Evolutionary conservation across 1,284 basidiomycete species (phyloP).

Genomic region (Tilletia indica): DNA sequence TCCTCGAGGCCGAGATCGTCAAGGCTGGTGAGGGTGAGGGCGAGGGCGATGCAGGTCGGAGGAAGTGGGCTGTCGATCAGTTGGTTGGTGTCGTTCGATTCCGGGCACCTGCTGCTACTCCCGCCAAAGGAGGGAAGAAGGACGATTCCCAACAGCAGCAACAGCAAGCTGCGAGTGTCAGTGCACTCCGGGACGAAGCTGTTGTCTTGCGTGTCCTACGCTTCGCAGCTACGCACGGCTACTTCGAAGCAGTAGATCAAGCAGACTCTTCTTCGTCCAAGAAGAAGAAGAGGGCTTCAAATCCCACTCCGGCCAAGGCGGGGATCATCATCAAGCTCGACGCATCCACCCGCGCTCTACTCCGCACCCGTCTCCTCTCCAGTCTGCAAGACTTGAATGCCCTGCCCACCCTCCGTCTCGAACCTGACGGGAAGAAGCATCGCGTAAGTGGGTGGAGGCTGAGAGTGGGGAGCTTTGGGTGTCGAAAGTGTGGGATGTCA

Average conservation of each 20-base stretch:
- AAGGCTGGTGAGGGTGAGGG: slow-evolving; percentile 25
- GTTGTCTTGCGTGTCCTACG: slow-evolving; percentile 75
- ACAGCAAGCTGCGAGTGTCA: slow-evolving; percentile 61
- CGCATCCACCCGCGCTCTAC: slow-evolving; percentile 60
- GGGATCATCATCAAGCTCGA: not conserved
- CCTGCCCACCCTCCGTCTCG: slow-evolving; percentile 58
- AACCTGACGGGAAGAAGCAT: slow-evolving; percentile 59
- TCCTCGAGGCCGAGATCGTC: slow-evolving; percentile 61
- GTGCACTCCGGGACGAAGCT: slow-evolving; percentile 75
- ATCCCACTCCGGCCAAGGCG: not conserved
- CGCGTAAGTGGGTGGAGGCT: slow-evolving; percentile 67
- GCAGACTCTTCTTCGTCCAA: slow-evolving; percentile 66
- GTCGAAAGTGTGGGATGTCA: slow-evolving; percentile 66
- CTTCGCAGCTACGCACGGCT: slow-evolving; percentile 78
- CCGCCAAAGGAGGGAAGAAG: not conserved
- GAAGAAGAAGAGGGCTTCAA: slow-evolving; percentile 64
- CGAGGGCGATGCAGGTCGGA: slow-evolving; percentile 22
- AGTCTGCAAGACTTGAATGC: slow-evolving; percentile 74
- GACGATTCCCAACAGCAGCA: not conserved
- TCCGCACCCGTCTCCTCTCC: slow-evolving; percentile 70
- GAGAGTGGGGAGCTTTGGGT: slow-evolving; percentile 78
- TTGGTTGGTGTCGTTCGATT: slow-evolving; percentile 70
- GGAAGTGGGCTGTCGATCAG: slow-evolving; percentile 82
- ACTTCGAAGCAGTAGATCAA: slow-evolving; percentile 61
- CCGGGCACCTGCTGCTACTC: not conserved